phyloP scores from a whole-genome alignment of 371 early-diverging fungal species.

The Mortierella polycephala region DNA sequence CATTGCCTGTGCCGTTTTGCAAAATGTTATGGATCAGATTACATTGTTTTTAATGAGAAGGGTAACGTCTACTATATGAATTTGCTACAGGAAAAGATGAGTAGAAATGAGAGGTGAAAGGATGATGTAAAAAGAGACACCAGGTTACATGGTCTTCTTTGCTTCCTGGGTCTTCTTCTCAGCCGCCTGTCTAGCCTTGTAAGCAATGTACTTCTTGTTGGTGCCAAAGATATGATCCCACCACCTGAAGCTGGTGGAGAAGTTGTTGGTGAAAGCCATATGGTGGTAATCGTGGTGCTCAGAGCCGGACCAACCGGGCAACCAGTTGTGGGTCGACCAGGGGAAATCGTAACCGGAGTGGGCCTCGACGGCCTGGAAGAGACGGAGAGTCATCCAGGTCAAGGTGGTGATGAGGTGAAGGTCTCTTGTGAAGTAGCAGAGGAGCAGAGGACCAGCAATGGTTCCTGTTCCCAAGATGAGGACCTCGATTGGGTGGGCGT shows the following conservation, averaged over 20 bases:
- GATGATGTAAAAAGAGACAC: constrained; percentile 55
- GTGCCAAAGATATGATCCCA: constrained; percentile 88
- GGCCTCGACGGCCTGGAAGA: constrained; percentile 89
- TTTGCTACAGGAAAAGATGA: not conserved
- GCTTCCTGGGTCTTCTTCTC: constrained; percentile 36
- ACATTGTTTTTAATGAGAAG: constrained; percentile 1
- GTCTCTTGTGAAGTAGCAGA: constrained; percentile 64
- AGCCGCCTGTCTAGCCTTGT: constrained; percentile 52
- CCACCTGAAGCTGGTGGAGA: constrained; percentile 83
- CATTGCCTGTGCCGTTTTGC: too few relatives aligned
- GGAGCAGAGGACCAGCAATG: constrained; percentile 78
- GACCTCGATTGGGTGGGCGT: constrained; percentile 87
- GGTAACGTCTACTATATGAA: not conserved
- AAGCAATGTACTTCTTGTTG: constrained; percentile 79
- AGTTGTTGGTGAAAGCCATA: constrained; percentile 84
- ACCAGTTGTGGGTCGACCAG: constrained; percentile 81
- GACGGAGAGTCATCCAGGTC: constrained; percentile 80
- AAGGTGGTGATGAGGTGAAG: constrained; percentile 85
- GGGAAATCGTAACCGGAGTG: constrained; percentile 97
- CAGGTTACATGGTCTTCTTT: constrained; percentile 40
- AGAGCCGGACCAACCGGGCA: constrained; percentile 86
- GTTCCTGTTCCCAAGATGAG: constrained; percentile 81
- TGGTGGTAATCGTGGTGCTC: constrained; percentile 92
- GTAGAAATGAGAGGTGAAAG: constrained; percentile 61
- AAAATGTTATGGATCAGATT: not conserved